Evolutionary conservation across 345 rosid genomes (phyloP), one percentile per base, ranked within the genome.

Genomic region (Syzygium grande): DNA sequence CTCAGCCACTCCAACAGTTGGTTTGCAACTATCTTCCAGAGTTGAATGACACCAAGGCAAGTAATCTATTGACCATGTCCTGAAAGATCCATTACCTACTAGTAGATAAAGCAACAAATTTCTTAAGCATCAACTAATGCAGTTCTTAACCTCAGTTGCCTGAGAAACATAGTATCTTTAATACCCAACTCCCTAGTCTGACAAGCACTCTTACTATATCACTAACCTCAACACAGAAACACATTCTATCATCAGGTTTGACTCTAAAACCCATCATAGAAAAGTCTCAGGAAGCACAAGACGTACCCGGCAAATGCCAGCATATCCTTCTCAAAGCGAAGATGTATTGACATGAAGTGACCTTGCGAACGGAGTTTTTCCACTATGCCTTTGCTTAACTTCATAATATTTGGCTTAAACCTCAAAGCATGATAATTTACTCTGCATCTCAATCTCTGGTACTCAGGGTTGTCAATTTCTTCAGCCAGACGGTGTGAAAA

Each of bases 241-340:
- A 12, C 79, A 16, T 16, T 68, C 13, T 30, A 1, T 17, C 46
- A 30, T 68, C 79, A 68, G 78, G 79, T 68, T 34, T 30, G n/a
- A 52, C 63, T 85, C 63, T 85, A 43, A 85, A 59, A 68, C 73
- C 61, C 29, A 73, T 52, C 77, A 55, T 9, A 30, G 89, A 85
- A 86, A 49, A 85, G 68, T 58, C 68, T 63, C n/a, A 15, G 27
- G 29, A 65, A 59, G 41, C 30, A 58, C 58, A 87, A 89, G 90
- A 79, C 93, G 80, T 96, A 98, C 99, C 99, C 99, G 4, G 99
- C 99, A 93, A 97, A 98, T 41, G 99, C 96, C 88, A 98, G 94
- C 99, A 98, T 98, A 92, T 98, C 99, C 99, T 95, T 96, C 94
- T 98, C 99, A 84, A 98, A 98, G 86, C 99, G 99, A 91, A 98